Evolutionary conservation across 1,139 yeast genomes (phyloP).

Genomic region (Kodamaea ohmeri): DNA sequence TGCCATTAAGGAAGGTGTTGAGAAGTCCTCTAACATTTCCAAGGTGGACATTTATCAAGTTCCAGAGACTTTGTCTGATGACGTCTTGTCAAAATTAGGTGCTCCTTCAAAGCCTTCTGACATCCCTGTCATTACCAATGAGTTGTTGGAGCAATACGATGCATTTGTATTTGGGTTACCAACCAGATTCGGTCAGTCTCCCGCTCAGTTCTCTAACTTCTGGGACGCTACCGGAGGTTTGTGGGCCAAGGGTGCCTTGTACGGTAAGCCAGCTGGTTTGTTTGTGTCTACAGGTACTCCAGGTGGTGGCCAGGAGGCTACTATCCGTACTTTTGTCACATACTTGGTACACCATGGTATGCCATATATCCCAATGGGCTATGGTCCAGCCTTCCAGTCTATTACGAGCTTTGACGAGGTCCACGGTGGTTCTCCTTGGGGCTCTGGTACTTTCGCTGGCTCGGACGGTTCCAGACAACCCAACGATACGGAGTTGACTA

Average conservation of each 20-base stretch:
- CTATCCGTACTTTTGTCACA: conserved; percentile 36
- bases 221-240: conserved; percentile 48
- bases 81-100: conserved; percentile 37
- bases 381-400: conserved; percentile 33
- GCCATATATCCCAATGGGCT: conserved; percentile 50
- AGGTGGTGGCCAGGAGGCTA: conserved; percentile 50
- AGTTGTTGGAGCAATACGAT: conserved; percentile 39
- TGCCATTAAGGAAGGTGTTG: conserved; percentile 39
- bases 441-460: conserved; percentile 50
- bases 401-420: conserved; percentile 35
- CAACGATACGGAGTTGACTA: conserved; percentile 35
- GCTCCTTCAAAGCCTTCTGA: conserved; percentile 42
- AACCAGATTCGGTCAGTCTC: conserved; percentile 47
- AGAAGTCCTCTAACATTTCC: conserved; percentile 31
- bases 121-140: conserved; percentile 41
- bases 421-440: conserved; percentile 52
- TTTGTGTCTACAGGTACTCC: conserved; percentile 47
- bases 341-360: conserved; percentile 51
- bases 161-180: conserved; percentile 52
- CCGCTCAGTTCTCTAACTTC: conserved; percentile 46
- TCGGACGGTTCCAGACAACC: conserved; percentile 49
- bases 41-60: conserved; percentile 43
- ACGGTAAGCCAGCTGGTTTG: conserved; percentile 48
- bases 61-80: conserved; percentile 48
- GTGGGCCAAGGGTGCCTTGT: conserved; percentile 50